These are phyloP conservation scores for Trichomonascaceae sp. DNA, from an alignment of 1,139 yeast species.

Conservation along the genomic window DNA sequence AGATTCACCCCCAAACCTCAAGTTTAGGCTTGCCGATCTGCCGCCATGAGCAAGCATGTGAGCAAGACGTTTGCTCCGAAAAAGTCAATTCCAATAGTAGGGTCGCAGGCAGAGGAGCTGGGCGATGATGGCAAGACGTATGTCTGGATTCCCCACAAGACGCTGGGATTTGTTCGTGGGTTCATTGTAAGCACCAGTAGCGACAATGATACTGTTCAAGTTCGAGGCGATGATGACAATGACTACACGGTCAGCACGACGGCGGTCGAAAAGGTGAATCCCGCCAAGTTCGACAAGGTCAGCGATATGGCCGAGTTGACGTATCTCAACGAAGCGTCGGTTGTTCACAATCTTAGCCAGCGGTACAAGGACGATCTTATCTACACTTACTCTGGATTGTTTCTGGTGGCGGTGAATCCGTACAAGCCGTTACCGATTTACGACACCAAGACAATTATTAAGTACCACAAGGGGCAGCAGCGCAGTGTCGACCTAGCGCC, in stretches of 20 bases:
- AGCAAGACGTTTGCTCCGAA: no score
- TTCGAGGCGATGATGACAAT: constrained; percentile 35
- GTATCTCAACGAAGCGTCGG: constrained; percentile 88
- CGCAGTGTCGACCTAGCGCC: constrained; percentile 38
- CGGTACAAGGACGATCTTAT: constrained; percentile 71
- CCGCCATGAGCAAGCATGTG: no score
- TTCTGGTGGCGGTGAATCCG: constrained; percentile 92
- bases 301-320: constrained; percentile 95
- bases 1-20: no score
- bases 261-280: constrained; percentile 55
- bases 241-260: constrained; percentile 33
- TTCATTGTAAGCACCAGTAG: constrained; percentile 41
- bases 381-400: constrained; percentile 73
- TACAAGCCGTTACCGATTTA: constrained; percentile 71
- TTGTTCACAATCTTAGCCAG: constrained; percentile 63
- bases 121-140: constrained; percentile 44
- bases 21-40: no score
- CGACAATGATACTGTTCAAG: constrained; percentile 39
- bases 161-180: constrained; percentile 55
- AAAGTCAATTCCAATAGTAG: no score
- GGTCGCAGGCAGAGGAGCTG: constrained; percentile 25
- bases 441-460: constrained; percentile 38
- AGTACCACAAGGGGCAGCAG: constrained; percentile 36
- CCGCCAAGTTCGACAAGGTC: constrained; percentile 83
- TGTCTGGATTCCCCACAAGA: constrained; percentile 79